Conservation (phyloP, 768 basidiomycete genomes). For the Russula brevipes region DNA sequence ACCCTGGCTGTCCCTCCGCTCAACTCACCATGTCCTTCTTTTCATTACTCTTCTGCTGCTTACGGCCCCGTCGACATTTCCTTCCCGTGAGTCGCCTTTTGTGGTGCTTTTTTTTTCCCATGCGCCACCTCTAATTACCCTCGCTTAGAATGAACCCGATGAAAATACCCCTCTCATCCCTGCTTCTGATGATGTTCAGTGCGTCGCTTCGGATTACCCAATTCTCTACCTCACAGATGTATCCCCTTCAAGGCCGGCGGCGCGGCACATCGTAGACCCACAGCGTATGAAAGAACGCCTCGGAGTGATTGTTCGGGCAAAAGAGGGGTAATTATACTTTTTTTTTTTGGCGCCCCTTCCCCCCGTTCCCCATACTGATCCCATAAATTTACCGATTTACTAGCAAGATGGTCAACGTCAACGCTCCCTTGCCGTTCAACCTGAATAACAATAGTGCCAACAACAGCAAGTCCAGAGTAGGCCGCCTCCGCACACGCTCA, state of each 20-base stretch:
- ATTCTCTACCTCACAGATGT: background rate
- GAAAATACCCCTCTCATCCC: constrained; percentile 34
- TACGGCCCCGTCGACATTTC: constrained; percentile 19
- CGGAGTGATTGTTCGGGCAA: constrained; percentile 51
- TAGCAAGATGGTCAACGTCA: constrained; percentile 71
- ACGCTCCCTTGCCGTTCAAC: constrained; percentile 56
- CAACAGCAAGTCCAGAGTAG: constrained; percentile 20
- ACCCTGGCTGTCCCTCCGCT: too few relatives aligned
- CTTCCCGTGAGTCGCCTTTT: constrained; percentile 3
- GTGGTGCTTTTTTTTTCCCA: background rate
- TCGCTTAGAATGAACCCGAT: constrained; percentile 28
- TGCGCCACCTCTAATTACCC: background rate
- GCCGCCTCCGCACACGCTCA: constrained; percentile 25
- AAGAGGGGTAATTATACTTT: constrained; percentile 48
- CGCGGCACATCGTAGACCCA: constrained; percentile 38
- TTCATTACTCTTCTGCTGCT: constrained; percentile 27
- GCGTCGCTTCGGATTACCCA: constrained; percentile 8
- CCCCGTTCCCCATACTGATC: background rate
- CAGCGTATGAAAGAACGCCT: constrained; percentile 48
- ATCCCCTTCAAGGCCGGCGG: background rate
- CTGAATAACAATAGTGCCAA: constrained; percentile 40
- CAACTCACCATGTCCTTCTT: constrained; percentile 26
- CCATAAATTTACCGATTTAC: background rate
- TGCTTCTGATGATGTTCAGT: constrained; percentile 30
- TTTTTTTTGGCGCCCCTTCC: background rate